A percentile compares a stretch with the other conserved stretches of the same genome.
phyloP scores from a whole-genome alignment of 1,139 yeast species.

The Candida sanyaensis region DNA sequence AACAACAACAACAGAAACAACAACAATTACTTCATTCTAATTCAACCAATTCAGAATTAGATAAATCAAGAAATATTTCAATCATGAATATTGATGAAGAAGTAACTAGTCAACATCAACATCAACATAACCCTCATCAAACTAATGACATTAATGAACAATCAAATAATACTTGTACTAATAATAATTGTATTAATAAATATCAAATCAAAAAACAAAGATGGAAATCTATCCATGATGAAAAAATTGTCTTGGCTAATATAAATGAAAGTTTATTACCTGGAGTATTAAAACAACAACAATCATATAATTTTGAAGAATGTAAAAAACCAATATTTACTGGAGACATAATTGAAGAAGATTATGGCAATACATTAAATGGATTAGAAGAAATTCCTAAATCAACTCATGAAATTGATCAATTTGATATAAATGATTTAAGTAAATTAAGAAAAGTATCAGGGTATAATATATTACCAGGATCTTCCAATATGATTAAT shows the following conservation, averaged over 20 bases:
- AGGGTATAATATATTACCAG: slow-evolving; percentile 14
- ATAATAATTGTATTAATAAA: neutral
- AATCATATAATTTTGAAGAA: neutral
- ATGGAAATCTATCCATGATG: slow-evolving; percentile 35
- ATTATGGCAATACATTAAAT: slow-evolving; percentile 19
- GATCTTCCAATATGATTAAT: slow-evolving; percentile 16
- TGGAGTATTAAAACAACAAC: slow-evolving; percentile 27
- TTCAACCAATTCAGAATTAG: slow-evolving; percentile 1
- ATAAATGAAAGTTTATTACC: slow-evolving; percentile 38
- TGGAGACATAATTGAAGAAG: slow-evolving; percentile 12
- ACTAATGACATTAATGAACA: neutral
- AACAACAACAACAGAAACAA: neutral
- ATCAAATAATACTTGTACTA: neutral
- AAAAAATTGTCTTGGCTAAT: slow-evolving; percentile 30
- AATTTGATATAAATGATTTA: slow-evolving; percentile 8
- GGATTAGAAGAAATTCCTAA: slow-evolving; percentile 39
- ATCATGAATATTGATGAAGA: slow-evolving; percentile 11
- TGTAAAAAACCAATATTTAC: neutral
- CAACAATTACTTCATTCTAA: neutral
- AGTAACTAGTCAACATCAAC: neutral
- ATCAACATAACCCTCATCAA: too few relatives aligned
- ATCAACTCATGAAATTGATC: neutral
- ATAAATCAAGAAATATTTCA: slow-evolving; percentile 4
- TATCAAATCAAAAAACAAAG: slow-evolving; percentile 21
- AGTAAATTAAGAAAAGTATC: slow-evolving; percentile 8